Base-by-base conservation (phyloP, 73 alveolate genomes). In the Paramecium octaurelia region DNA sequence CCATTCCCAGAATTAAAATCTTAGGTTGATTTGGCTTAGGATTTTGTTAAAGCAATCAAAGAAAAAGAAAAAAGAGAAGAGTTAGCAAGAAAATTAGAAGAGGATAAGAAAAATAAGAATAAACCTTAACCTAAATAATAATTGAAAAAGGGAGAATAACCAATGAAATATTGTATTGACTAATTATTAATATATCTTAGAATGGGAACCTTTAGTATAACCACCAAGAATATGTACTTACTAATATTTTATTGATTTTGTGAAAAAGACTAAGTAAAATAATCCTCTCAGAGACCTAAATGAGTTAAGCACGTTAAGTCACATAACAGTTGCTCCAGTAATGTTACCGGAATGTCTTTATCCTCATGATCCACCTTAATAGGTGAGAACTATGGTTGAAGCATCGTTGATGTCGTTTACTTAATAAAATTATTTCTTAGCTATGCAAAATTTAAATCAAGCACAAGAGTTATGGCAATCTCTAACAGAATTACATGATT, bases 101-200 rank as follows among this genome's bases (percentile, higher is more conserved):
- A 80, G 23, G 91, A 42, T 4, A 80, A 80, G 38, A 80, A 80
- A 48, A 80, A 80, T 8, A 80, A 80, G 29, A 80, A 80, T 80
- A 80, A 80, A 80, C 91, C 91, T 24, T 59, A 59, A 42, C 76
- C 91, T n/a, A 80, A 80, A 80, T 64, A 59, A 14, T 16, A 42
- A 40, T 80, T 31, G 29, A 80, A 80, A 80, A 80, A 80, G 21
- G 91, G 91, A 80, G 91, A 80, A 23, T 11, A 48, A 42, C 64
- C 57, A 3, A 80, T 80, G 91, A 80, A 80, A 46, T 80, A 80
- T 80, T 23, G 88, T 75, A 75, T 29, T 75, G n/a, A 75, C 16
- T 75, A 54, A 68, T 29, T 7, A 38, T 75, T 64, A 27, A 34
- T 12, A 34, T 12, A 34, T 14, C 3, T 18, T 38, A 75, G 88